A percentile compares a stretch with the other conserved stretches of the same genome.
Conservation (phyloP, 2,329 filamentous ascomycete genomes). For the Fusarium oxysporum region DNA sequence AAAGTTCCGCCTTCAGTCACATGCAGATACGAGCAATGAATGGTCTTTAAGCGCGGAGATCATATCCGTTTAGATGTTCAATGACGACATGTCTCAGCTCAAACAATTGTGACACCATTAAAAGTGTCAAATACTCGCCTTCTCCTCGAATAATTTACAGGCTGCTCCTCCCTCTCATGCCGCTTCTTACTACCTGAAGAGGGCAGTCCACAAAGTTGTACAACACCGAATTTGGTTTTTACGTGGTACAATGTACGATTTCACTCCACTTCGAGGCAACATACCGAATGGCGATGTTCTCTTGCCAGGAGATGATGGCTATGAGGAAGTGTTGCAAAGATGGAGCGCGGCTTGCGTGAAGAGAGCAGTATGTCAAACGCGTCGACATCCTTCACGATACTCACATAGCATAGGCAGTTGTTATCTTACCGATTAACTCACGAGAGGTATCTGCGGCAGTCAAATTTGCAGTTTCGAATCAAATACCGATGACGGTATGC, state of each 20-base stretch:
- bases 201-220: background rate
- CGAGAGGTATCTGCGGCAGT: slow-evolving; percentile 48
- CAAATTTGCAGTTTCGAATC: slow-evolving; percentile 44
- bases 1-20: background rate
- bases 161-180: background rate
- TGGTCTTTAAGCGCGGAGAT: slow-evolving; percentile 1
- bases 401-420: slow-evolving; percentile 49
- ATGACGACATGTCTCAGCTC: slow-evolving; percentile 42
- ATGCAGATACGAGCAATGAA: background rate
- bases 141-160: background rate
- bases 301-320: slow-evolving; percentile 47
- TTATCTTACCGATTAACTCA: slow-evolving; percentile 54
- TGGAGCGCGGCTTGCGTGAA: slow-evolving; percentile 53
- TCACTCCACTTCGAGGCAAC: slow-evolving; percentile 25
- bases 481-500: slow-evolving; percentile 62
- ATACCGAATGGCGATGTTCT: slow-evolving; percentile 42
- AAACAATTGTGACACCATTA: slow-evolving; percentile 16
- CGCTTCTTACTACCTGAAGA: background rate
- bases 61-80: slow-evolving; percentile 7
- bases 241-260: slow-evolving; percentile 30
- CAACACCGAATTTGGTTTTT: background rate
- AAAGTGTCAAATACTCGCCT: slow-evolving; percentile 26
- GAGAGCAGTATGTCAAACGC: slow-evolving; percentile 44
- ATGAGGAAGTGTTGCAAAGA: slow-evolving; percentile 48
- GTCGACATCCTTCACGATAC: background rate